Evolutionary conservation across 73 alveolate species (phyloP), one percentile per base, ranked within the genome.

Genomic region (Paramecium sexaurelia): DNA sequence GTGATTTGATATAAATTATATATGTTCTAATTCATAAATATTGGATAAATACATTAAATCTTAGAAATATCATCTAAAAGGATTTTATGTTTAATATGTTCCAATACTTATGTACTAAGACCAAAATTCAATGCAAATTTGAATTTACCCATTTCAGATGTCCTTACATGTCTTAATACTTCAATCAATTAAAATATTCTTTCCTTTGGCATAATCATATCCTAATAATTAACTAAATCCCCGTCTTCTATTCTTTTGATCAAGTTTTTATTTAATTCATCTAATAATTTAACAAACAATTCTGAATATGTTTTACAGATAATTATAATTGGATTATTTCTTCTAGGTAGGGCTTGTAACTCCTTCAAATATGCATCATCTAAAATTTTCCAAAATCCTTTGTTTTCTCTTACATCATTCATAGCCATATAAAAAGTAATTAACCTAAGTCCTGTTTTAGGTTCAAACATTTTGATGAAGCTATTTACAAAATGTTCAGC

Each of bases 171-270:
- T 61, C 93, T 86, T 22, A 86, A 37, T 35, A 86, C 68, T n/a
- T 86, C 93, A 66, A 86, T 86, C 39, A 86, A 75, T 66, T 86
- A 86, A 41, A 86, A 86, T n/a, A 71, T 61, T 86, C 88, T 86
- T 57, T 71, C 82, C 66, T 55, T 86, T 7, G 82, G 87, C 93
- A 86, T 86, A 15, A 40, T 86, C 11, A 67, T 61, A 56, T 86
- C 93, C 24, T 57, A 35, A 55, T 61, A 57, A 37, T 86, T 32
- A 33, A 86, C 84, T 13, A 86, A 75, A 32, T 33, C 43, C 0
- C 87, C 73, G 13, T 75, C 68, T 35, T 86, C 56, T 5, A 86
- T 86, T 40, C 93, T 71, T 61, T 9, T 32, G 15, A 51, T 17
- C 39, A 86, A 35, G 24, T 86, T 40, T 40, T 66, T 75, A 13